Base-by-base conservation (phyloP, 2,329 filamentous ascomycete species). In the Talaromyces sp. region DNA sequence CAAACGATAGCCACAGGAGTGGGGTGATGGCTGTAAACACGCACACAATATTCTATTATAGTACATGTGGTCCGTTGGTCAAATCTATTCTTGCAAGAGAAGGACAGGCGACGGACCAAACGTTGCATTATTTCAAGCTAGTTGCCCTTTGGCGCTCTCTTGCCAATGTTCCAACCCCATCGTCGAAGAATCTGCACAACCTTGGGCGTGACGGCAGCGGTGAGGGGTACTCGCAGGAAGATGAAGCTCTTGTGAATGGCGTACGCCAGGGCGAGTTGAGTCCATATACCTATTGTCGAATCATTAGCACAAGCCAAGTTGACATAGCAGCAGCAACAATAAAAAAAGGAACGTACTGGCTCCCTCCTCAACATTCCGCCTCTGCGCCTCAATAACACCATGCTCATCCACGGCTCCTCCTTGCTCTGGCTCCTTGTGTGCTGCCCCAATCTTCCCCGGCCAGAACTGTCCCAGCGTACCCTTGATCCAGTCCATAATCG, bases 221-320 rank as follows among this genome's bases (percentile, higher is more conserved):
- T 95, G 64, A 98, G 78, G 9, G 95, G 95, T 10, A 99, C 91
- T n/a, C 95, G 86, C 66, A 98, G 76, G 75, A 99, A 96, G 70
- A 99, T 97, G 75, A 98, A 91, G 68, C 90, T 96, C 79, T 99
- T 99, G 82, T 99, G 95, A 61, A 99, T 91, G 29, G 93, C 93
- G 71, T 99, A 99, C 13, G 95, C 95, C 55, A 99, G 83, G 17
- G 91, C 92, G 31, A 99, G 80, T 72, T 97, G 92, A 9, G 95
- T 98, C 85, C 86, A 88, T 56, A 89, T 79, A 69, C 84, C 86
- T 88, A 65, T 14, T 13, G 4, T 27, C 38, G 26, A 27, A 24
- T 50, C 32, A 62, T 58, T 59, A 58, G 43, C 46, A 55, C 24
- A 8, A 24, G 61, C 58, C 38, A 61, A 11, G 49, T 54, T 17